Percentiles rank a stretch among this genome's conserved stretches.
phyloP scores from a whole-genome alignment of 768 basidiomycete species.

The Cystofilobasidium ferigula region DNA sequence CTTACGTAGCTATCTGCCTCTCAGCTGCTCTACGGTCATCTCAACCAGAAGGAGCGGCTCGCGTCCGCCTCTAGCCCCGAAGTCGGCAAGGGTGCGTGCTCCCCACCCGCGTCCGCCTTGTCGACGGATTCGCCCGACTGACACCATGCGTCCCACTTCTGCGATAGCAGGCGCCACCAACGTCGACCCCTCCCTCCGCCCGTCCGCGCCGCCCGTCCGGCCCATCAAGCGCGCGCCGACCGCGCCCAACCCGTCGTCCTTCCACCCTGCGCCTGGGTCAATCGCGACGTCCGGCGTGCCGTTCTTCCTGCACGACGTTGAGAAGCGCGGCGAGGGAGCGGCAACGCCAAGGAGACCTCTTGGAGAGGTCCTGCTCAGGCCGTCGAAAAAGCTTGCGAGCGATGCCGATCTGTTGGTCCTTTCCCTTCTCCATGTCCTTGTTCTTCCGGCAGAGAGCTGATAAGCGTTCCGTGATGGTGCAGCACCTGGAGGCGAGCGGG shows the following conservation, averaged over 20 bases:
- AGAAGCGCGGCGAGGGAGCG: background rate
- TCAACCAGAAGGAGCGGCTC: conserved; percentile 1
- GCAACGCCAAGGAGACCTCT: background rate
- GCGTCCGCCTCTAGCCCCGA: background rate
- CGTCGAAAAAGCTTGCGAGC: conserved; percentile 22
- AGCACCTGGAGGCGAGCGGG: conserved; percentile 18
- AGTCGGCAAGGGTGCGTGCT: background rate
- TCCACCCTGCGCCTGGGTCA: background rate
- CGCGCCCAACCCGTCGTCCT: background rate
- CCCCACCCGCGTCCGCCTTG: background rate
- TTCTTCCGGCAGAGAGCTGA: background rate
- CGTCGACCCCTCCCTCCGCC: background rate
- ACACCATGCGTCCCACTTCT: background rate
- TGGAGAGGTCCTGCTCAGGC: conserved; percentile 8
- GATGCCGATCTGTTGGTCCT: conserved; percentile 13
- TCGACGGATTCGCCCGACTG: background rate
- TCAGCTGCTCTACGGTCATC: background rate
- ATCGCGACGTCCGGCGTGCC: background rate
- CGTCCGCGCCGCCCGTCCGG: background rate
- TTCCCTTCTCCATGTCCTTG: background rate
- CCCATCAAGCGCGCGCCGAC: background rate
- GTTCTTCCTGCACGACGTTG: conserved; percentile 3
- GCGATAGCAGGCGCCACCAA: background rate
- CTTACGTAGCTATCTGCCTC: background rate
- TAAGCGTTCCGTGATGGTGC: background rate